A percentile compares a stretch with the other conserved stretches of the same genome.
Conservation (phyloP, 192 early-diverging fungal genomes). For the Entomortierella parvispora region DNA sequence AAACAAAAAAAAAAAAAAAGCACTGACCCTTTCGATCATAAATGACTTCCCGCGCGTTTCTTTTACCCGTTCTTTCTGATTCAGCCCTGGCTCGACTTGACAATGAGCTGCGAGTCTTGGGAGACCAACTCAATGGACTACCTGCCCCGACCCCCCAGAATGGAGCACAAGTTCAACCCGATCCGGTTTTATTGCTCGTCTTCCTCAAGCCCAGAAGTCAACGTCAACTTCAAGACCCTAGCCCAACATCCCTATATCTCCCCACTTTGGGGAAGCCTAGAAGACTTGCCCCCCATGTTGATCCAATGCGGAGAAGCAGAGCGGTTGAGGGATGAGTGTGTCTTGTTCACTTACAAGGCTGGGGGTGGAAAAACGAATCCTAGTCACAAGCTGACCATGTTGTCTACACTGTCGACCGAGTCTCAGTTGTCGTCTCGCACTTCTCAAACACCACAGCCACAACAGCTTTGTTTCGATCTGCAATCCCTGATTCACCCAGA, state of each 20-base stretch:
- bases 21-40: constrained; percentile 11
- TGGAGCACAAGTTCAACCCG: constrained; percentile 53
- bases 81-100: constrained; percentile 66
- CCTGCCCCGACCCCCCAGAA: constrained; percentile 38
- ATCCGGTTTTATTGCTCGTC: constrained; percentile 57
- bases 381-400: constrained; percentile 13
- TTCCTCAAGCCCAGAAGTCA: too few species aligned
- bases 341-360: constrained; percentile 47
- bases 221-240: constrained; percentile 35
- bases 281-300: constrained; percentile 57
- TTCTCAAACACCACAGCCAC: too few species aligned
- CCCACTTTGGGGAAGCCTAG: constrained; percentile 59
- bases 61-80: too few species aligned
- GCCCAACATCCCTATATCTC: constrained; percentile 64
- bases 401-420: too few species aligned
- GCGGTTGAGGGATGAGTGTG: constrained; percentile 57
- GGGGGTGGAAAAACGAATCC: constrained; percentile 14
- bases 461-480: constrained; percentile 11
- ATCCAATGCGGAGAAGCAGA: constrained; percentile 67
- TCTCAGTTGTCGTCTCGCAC: too few species aligned
- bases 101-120: constrained; percentile 64
- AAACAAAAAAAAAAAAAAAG: background rate
- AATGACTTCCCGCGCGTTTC: background rate
- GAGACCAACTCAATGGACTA: constrained; percentile 50
- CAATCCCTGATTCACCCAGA: background rate